Base-by-base conservation (phyloP, 164 flowering plant species). In the Tinospora cordifolia region DNA sequence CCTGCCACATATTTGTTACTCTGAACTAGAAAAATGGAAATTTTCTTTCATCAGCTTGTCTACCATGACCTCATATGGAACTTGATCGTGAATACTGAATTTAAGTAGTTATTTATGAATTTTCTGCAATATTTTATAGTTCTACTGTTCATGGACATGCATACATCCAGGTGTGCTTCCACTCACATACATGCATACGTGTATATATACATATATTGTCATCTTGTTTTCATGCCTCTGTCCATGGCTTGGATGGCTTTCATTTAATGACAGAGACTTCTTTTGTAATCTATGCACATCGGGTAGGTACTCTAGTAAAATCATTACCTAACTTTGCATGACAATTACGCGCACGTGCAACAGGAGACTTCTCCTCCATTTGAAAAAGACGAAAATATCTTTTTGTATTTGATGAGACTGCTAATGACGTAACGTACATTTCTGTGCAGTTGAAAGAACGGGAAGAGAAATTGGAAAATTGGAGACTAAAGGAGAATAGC, bases 401-500 rank as follows among this genome's bases (percentile, higher is more conserved):
- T 67, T 47, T 5, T 26, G 19, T 4, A 19, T 46, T 46, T 13
- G 36, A 10, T 44, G 24, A 13, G 13, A 27, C 17, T 36, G 62
- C 41, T 54, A 9, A 38, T n/a, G 22, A 14, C 10, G 58, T 24
- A 6, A 24, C 47, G 30, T 30, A 25, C 0, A 8, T 72, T 24
- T 68, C 1, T 47, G 34, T 78, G 75, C 86, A 89, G 94, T 27
- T 83, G 79, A 88, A 87, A 84, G 96, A 90, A 77, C 82, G 87
- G 75, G 79, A 84, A 3, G 88, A 85, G 72, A 89, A 88, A 74
- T 84, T 88, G 44, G 92, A 87, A 46, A 67, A 82, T 65, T 90
- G 92, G 90, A 87, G 81, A 72, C 74, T 72, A 79, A 88, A 78
- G 75, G 88, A 85, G 71, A 77, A 72, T 26, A 30, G 0, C 24